Percentiles rank a stretch among this genome's conserved stretches.
These are phyloP conservation scores for Pleoardoris graminearum DNA, from an alignment of 2,329 filamentous ascomycete species.

Conservation along the genomic window DNA sequence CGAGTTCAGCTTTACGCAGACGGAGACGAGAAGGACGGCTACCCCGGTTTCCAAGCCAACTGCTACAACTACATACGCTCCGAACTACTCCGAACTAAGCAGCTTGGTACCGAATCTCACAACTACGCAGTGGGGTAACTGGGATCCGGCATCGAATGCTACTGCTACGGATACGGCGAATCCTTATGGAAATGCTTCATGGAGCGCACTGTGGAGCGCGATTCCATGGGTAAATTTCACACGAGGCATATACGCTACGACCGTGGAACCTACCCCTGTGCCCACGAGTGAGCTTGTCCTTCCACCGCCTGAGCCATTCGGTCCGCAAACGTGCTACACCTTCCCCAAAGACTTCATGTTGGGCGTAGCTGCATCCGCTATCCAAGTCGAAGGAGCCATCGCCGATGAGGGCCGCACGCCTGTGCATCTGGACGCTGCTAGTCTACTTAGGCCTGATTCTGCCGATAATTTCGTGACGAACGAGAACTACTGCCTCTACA, in stretches of 20 bases:
- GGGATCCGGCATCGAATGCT: constrained; percentile 42
- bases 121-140: constrained; percentile 50
- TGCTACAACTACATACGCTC: constrained; percentile 41
- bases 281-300: constrained; percentile 59
- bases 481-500: constrained; percentile 60
- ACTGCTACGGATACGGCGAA: constrained; percentile 39
- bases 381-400: constrained; percentile 37
- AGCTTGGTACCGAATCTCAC: constrained; percentile 41
- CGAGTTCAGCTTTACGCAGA: constrained; percentile 44
- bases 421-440: constrained; percentile 22
- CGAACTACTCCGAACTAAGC: constrained; percentile 42
- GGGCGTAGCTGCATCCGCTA: constrained; percentile 33
- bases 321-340: constrained; percentile 53
- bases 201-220: constrained; percentile 44
- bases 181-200: constrained; percentile 48
- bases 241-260: constrained; percentile 52
- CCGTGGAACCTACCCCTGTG: constrained; percentile 59
- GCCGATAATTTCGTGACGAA: constrained; percentile 43
- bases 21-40: constrained; percentile 46
- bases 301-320: constrained; percentile 58
- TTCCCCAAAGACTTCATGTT: constrained; percentile 54
- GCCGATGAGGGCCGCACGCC: constrained; percentile 37
- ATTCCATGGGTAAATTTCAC: constrained; percentile 45
- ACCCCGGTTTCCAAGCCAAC: constrained; percentile 40
- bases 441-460: constrained; percentile 12